A percentile compares a stretch with the other conserved stretches of the same genome.
These are phyloP conservation scores for Polychaeton citri DNA, from an alignment of 2,329 filamentous ascomycete genomes.

Conservation along the genomic window DNA sequence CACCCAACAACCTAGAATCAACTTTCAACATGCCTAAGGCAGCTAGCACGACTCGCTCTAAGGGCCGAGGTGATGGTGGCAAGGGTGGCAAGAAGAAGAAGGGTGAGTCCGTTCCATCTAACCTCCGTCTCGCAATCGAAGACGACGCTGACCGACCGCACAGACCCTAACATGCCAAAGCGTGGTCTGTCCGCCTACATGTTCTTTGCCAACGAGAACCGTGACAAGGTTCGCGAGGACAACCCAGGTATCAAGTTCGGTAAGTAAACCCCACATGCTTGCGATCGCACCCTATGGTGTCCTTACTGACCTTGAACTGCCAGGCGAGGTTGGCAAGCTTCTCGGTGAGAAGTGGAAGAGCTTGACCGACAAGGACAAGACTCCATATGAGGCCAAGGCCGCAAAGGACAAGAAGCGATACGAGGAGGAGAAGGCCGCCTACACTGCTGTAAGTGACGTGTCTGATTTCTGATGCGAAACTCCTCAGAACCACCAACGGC, in stretches of 20 bases:
- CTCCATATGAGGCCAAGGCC: constrained; percentile 93
- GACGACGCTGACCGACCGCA: constrained; percentile 9
- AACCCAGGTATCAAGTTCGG: constrained; percentile 97
- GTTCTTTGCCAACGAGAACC: constrained; percentile 99
- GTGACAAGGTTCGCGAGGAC: constrained; percentile 94
- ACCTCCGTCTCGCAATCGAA: constrained; percentile 1
- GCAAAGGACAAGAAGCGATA: constrained; percentile 97
- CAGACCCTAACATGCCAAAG: constrained; percentile 97
- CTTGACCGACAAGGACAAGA: constrained; percentile 80
- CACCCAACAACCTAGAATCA: constrained; percentile 2
- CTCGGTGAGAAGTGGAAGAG: constrained; percentile 99
- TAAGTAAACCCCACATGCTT: constrained; percentile 27
- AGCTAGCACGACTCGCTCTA: constrained; percentile 45
- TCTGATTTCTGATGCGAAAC: background rate
- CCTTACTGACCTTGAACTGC: constrained; percentile 4
- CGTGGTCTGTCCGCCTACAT: constrained; percentile 99
- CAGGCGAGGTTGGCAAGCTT: constrained; percentile 91
- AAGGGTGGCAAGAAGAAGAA: constrained; percentile 61
- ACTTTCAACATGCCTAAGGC: constrained; percentile 53
- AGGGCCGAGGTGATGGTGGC: constrained; percentile 34
- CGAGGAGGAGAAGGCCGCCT: constrained; percentile 92
- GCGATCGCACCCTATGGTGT: no score
- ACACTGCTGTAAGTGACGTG: constrained; percentile 53
- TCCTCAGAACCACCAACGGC: background rate
- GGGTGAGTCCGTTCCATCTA: constrained; percentile 34